These are phyloP conservation scores for Astrothelium subdiscretum DNA, from an alignment of 495 filamentous ascomycete genomes.

Conservation along the genomic window DNA sequence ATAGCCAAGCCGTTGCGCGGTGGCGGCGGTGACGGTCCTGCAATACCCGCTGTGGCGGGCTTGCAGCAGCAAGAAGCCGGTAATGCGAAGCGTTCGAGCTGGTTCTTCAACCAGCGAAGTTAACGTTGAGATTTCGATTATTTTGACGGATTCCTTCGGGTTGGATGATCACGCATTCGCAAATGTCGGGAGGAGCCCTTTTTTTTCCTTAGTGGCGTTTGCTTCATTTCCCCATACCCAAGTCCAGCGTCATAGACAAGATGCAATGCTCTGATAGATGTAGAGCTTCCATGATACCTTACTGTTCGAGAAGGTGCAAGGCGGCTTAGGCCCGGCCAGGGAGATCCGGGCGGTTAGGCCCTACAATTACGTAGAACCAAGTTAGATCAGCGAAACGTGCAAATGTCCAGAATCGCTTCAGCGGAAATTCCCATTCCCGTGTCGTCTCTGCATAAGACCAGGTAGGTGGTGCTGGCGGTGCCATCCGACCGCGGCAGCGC, in stretches of 20 bases:
- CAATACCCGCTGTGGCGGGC: conserved; percentile 18
- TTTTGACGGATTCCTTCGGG: not conserved
- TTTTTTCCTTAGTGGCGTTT: not conserved
- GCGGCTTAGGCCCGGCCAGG: too few species aligned
- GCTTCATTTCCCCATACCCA: not conserved
- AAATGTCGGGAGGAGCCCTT: not conserved
- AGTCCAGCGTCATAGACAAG: not conserved
- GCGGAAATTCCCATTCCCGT: too few species aligned
- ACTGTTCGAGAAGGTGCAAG: too few species aligned
- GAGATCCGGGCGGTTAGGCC: too few species aligned
- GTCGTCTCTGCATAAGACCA: too few species aligned
- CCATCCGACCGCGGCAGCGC: too few species aligned
- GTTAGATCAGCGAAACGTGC: too few species aligned
- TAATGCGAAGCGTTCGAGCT: conserved; percentile 26
- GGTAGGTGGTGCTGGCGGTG: too few species aligned
- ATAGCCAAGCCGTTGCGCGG: conserved; percentile 97
- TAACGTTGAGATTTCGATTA: conserved; percentile 4
- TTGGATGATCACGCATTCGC: not conserved
- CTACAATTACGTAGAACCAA: too few species aligned
- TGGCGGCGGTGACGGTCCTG: conserved; percentile 48
- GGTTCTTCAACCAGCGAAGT: conserved; percentile 33
- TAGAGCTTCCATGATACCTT: too few species aligned
- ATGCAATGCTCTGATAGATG: not conserved
- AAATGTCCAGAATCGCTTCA: too few species aligned
- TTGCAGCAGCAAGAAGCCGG: conserved; percentile 21